These are phyloP conservation scores for Candida mesenterica DNA, from an alignment of 1,139 yeast genomes.

Conservation along the genomic window DNA sequence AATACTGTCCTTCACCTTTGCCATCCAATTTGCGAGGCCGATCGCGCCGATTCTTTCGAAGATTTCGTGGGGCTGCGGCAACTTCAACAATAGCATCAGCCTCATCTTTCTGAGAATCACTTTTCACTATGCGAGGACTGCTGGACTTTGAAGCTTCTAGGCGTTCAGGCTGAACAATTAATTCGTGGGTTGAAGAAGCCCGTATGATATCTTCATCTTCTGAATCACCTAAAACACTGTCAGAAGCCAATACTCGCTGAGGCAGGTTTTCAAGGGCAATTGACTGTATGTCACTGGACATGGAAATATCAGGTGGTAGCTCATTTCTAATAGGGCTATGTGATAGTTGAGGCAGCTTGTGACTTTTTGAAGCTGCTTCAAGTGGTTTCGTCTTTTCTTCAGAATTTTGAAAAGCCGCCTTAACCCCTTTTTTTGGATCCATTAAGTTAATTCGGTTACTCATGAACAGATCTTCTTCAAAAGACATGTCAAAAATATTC, in stretches of 20 bases:
- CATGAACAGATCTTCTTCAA: slow-evolving; percentile 15
- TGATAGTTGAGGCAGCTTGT: too few species aligned
- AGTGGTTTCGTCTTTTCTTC: too few species aligned
- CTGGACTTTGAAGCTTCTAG: too few species aligned
- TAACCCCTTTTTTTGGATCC: not conserved
- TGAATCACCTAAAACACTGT: too few species aligned
- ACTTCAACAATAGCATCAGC: not conserved
- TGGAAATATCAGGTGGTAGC: slow-evolving; percentile 22
- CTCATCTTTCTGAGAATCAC: too few species aligned
- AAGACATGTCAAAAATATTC: slow-evolving; percentile 16
- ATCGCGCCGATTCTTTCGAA: slow-evolving; percentile 8
- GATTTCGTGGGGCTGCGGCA: slow-evolving; percentile 2
- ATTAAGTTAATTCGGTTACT: slow-evolving; percentile 1
- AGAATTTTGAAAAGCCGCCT: too few species aligned
- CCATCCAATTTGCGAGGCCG: slow-evolving; percentile 12
- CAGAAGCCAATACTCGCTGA: too few species aligned
- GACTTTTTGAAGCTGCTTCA: slow-evolving; percentile 3
- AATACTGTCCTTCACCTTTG: slow-evolving; percentile 8
- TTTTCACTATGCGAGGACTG: too few species aligned
- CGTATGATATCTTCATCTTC: too few species aligned
- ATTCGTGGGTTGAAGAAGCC: too few species aligned
- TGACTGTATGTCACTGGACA: slow-evolving; percentile 19
- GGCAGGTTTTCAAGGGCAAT: slow-evolving; percentile 4
- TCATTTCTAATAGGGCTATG: slow-evolving; percentile 17
- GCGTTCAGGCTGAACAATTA: too few species aligned